phyloP scores from a whole-genome alignment of 108 stramenopile genomes.

The Nitzschia inconspicua region DNA sequence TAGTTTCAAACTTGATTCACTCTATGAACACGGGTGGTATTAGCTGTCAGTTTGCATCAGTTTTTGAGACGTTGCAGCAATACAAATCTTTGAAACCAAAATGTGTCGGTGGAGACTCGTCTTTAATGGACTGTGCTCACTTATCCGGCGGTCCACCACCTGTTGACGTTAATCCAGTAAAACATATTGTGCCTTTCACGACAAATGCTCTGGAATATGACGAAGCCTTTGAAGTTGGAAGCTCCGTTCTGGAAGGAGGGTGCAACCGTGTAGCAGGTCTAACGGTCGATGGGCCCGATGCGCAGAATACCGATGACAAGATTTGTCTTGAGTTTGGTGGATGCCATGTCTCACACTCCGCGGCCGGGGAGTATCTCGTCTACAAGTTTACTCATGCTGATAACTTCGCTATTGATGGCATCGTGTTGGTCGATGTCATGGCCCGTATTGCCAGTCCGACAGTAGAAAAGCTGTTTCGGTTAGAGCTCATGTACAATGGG shows the following conservation, averaged over 20 bases:
- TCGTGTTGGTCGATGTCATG: not conserved
- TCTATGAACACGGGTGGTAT: constrained; percentile 5
- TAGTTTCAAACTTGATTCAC: not conserved
- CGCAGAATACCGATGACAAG: not conserved
- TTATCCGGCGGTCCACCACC: no score
- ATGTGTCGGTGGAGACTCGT: constrained; percentile 1
- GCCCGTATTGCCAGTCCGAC: not conserved
- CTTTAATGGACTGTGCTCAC: not conserved
- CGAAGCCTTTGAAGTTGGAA: not conserved
- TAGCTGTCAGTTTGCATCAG: constrained; percentile 19
- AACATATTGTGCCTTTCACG: not conserved
- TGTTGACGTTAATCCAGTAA: not conserved
- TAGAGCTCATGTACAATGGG: not conserved
- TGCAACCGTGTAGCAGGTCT: not conserved
- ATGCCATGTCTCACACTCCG: not conserved
- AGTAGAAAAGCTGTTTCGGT: not conserved
- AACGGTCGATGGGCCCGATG: not conserved
- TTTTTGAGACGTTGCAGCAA: constrained; percentile 26
- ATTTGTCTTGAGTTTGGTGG: constrained; percentile 1
- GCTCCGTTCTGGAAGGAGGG: not conserved
- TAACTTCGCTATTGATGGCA: not conserved
- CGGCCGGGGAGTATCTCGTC: not conserved
- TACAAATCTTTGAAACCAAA: constrained; percentile 21
- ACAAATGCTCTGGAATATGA: not conserved
- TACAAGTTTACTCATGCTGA: not conserved